These are phyloP conservation scores for Pleurotus pulmonarius DNA, from an alignment of 768 basidiomycete species.

Conservation along the genomic window DNA sequence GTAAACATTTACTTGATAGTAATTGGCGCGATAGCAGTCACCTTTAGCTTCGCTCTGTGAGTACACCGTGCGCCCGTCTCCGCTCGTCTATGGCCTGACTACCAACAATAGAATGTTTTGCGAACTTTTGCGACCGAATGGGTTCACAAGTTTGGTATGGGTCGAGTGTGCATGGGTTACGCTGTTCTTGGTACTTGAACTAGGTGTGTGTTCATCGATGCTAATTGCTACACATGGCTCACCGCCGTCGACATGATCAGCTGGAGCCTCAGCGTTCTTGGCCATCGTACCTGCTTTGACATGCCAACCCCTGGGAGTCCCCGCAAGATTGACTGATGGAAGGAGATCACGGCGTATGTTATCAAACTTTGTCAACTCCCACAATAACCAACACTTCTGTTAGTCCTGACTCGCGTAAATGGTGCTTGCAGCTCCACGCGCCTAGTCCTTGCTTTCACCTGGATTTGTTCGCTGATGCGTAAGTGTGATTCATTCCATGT, in stretches of 20 bases:
- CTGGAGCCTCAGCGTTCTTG: constrained; percentile 48
- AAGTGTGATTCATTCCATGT: constrained; percentile 16
- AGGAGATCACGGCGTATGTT: background rate
- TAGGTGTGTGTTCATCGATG: constrained; percentile 40
- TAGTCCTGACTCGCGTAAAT: constrained; percentile 1
- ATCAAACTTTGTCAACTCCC: background rate
- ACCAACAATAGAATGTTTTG: constrained; percentile 43
- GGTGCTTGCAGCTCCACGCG: constrained; percentile 47
- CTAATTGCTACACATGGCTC: background rate
- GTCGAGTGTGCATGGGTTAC: constrained; percentile 65
- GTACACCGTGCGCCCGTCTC: constrained; percentile 16
- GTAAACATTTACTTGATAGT: constrained; percentile 61
- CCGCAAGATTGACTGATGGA: background rate
- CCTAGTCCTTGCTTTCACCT: constrained; percentile 58
- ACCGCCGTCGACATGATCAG: constrained; percentile 25
- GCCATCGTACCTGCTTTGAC: constrained; percentile 28
- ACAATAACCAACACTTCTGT: background rate
- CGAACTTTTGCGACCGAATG: constrained; percentile 49
- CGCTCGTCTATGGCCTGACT: background rate
- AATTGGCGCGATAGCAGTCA: constrained; percentile 54
- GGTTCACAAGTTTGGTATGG: constrained; percentile 61
- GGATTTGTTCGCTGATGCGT: constrained; percentile 44
- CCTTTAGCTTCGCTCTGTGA: constrained; percentile 57
- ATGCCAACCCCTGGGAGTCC: constrained; percentile 25
- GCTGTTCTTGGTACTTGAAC: constrained; percentile 52